These are phyloP conservation scores for Castanospermum australe DNA, from an alignment of 306 rosid genomes.

Conservation along the genomic window DNA sequence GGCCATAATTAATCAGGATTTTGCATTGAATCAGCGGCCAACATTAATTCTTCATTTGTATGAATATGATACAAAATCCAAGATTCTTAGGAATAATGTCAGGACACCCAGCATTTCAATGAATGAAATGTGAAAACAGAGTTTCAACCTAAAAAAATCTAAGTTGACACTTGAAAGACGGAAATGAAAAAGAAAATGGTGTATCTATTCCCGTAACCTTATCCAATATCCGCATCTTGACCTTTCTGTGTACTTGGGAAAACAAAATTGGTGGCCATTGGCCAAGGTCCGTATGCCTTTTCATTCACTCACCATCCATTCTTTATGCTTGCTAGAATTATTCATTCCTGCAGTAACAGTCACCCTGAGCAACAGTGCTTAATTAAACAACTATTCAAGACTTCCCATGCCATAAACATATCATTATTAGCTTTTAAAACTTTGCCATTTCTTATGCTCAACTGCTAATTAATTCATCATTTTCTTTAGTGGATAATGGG, in stretches of 20 bases:
- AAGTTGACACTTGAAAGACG: background rate
- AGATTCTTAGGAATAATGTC: background rate
- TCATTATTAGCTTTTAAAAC: background rate
- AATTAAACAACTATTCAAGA: background rate
- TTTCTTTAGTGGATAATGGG: background rate
- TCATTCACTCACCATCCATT: background rate
- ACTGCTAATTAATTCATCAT: background rate
- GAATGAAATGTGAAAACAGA: background rate
- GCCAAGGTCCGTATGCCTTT: background rate
- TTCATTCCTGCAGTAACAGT: background rate
- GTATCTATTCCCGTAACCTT: background rate
- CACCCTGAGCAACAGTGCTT: background rate
- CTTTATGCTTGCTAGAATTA: background rate
- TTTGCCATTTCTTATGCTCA: no score
- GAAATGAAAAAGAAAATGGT: background rate
- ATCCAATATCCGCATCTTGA: background rate
- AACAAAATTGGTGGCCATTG: background rate
- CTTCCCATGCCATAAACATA: background rate
- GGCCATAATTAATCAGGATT: background rate
- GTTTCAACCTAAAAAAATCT: background rate
- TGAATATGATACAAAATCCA: background rate
- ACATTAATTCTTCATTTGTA: background rate
- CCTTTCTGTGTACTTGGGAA: background rate
- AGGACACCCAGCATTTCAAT: background rate
- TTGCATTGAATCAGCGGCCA: background rate